phyloP scores from a whole-genome alignment of 2,329 filamentous ascomycete genomes.

The Microdochium nivale region DNA sequence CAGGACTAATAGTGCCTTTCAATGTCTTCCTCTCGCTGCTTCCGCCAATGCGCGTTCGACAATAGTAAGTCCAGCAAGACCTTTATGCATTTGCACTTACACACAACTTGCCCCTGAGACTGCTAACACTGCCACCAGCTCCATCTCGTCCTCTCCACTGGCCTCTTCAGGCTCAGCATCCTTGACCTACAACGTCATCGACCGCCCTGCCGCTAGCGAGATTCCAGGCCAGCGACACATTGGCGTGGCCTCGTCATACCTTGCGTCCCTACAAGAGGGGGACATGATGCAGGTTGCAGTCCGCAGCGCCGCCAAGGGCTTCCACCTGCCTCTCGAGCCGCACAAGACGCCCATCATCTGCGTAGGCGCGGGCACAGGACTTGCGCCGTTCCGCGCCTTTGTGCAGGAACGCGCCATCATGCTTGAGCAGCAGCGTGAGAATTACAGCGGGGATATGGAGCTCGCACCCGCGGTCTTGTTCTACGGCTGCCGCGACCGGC shows the following conservation, averaged over 20 bases:
- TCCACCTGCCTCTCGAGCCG: constrained; percentile 37
- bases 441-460: constrained; percentile 31
- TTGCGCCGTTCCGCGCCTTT: constrained; percentile 57
- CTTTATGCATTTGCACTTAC: neutral
- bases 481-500: constrained; percentile 50
- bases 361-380: constrained; percentile 43
- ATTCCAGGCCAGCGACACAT: constrained; percentile 33
- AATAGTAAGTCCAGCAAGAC: constrained; percentile 13
- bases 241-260: constrained; percentile 32
- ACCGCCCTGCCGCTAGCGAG: constrained; percentile 42
- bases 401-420: constrained; percentile 51
- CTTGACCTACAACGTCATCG: constrained; percentile 61
- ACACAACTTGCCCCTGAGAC: neutral
- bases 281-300: constrained; percentile 32
- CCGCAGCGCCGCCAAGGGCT: constrained; percentile 25
- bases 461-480: constrained; percentile 57
- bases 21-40: constrained; percentile 54
- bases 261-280: constrained; percentile 34
- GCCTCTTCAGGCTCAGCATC: constrained; percentile 46
- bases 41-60: constrained; percentile 42
- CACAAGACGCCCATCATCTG: constrained; percentile 41
- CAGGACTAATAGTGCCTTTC: constrained; percentile 43
- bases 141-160: constrained; percentile 67
- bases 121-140: constrained; percentile 28
- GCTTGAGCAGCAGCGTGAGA: neutral